Conservation (phyloP, 257 asterid genomes). For the Penstemon newberryi region DNA sequence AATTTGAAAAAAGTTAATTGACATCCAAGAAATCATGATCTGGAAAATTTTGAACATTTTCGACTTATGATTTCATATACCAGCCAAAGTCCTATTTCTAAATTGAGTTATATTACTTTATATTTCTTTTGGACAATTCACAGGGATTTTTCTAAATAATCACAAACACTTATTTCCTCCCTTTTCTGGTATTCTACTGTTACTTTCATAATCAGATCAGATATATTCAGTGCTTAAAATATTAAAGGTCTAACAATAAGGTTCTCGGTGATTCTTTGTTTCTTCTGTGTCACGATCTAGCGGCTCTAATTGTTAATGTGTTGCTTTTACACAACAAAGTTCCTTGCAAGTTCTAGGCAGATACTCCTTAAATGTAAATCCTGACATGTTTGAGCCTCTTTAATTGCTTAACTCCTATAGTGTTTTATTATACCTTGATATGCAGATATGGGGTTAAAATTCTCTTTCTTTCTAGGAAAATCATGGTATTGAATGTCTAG, state of each 20-base stretch:
- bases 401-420: neutral
- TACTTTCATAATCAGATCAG: neutral
- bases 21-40: too few species aligned
- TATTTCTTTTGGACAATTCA: too few species aligned
- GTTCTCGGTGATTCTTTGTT: neutral
- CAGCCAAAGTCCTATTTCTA: too few species aligned
- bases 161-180: too few species aligned
- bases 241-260: too few species aligned
- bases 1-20: neutral
- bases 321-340: neutral
- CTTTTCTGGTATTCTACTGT: too few species aligned
- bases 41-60: too few species aligned
- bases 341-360: neutral
- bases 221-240: too few species aligned
- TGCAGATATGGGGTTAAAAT: neutral
- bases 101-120: too few species aligned
- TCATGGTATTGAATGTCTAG: slow-evolving; percentile 60
- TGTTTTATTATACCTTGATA: neutral
- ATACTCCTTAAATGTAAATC: neutral
- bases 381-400: neutral
- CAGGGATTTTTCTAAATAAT: too few species aligned
- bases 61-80: too few species aligned
- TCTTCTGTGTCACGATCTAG: neutral
- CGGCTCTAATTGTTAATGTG: neutral
- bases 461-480: slow-evolving; percentile 40